Evolutionary conservation across 2,329 filamentous ascomycete genomes (phyloP), one percentile per base, ranked within the genome.

Genomic region (Pseudocercospora vitis): DNA sequence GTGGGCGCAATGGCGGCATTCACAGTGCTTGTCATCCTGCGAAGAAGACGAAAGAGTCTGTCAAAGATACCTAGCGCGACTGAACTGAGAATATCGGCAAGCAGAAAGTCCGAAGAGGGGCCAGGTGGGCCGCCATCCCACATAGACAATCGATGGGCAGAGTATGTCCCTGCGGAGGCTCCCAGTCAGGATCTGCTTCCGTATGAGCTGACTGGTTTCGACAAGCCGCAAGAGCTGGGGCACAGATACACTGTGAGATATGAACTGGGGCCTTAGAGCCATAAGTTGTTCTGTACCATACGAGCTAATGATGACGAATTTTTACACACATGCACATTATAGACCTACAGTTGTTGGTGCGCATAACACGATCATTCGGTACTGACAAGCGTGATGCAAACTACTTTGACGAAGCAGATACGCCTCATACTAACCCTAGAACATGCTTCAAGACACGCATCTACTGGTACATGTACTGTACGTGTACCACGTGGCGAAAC

Each of bases 131-230:
- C 23, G 39, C n/a, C 19, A 47, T 39, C 39, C 23, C 21, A 55
- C 31, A 23, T 48, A 11, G 33, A 39, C n/a, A 19, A 24, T 42
- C 21, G 44, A 48, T 21, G 26, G 16, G 7, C 23, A n/a, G 12
- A 11, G 47, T 47, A 39, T 50, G 24, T 12, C 3, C 31, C 12
- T 14, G 31, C 31, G 8, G 47, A 55, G 31, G 50, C 50, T 31
- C 29, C 24, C 5, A 47, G 46, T 3, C 37, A 32, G 31, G 46
- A 55, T 26, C 26, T 40, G 23, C 12, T 47, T 7, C 40, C 52
- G 9, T 48, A 55, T 29, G 52, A 55, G 52, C 31, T 50, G 47
- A 40, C 35, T 14, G 19, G 26, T 5, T 28, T 46, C 11, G 39
- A 40, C 23, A 50, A 55, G 40, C 52, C 52, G 23, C 37, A 42